Percentiles rank a stretch among this genome's conserved stretches.
phyloP scores from a whole-genome alignment of 148 eudicot species.

The Dianthus caryophyllus region DNA sequence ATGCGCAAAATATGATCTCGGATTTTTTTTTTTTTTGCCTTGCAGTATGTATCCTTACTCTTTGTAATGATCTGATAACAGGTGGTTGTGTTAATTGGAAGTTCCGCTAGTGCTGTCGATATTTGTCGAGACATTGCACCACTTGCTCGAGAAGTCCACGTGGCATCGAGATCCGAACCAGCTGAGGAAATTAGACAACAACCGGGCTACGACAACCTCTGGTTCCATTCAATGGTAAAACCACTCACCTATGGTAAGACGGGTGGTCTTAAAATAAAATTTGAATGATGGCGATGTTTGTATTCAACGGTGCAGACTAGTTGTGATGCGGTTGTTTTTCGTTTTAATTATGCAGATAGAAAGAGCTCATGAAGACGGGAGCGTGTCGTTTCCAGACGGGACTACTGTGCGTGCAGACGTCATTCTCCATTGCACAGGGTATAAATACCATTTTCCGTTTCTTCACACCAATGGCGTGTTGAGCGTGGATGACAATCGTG shows the following conservation, averaged over 20 bases:
- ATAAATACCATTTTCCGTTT: constrained; percentile 78
- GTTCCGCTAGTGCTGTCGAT: constrained; percentile 81
- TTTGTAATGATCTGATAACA: constrained; percentile 19
- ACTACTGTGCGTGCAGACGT: constrained; percentile 50
- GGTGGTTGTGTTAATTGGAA: constrained; percentile 82
- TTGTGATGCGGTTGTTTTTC: constrained; percentile 8
- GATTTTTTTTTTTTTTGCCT: neutral
- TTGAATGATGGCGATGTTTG: constrained; percentile 8
- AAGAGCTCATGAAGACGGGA: constrained; percentile 59
- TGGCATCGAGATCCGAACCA: constrained; percentile 67
- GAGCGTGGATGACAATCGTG: constrained; percentile 76
- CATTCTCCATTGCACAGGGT: constrained; percentile 96
- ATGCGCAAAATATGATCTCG: neutral
- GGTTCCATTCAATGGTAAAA: constrained; percentile 88
- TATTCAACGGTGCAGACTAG: constrained; percentile 13
- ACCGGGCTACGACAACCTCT: constrained; percentile 56
- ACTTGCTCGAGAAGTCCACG: constrained; percentile 82
- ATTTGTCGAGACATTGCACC: constrained; percentile 67
- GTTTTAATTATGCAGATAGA: constrained; percentile 50
- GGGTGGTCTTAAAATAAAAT: constrained; percentile 17
- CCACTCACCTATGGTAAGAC: constrained; percentile 22
- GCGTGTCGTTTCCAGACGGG: constrained; percentile 59
- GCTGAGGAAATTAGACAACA: constrained; percentile 29
- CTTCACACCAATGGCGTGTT: constrained; percentile 54
- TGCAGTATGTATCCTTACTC: neutral